phyloP scores from a whole-genome alignment of 2,329 filamentous ascomycete genomes.

The Colletotrichum spaethianum region DNA sequence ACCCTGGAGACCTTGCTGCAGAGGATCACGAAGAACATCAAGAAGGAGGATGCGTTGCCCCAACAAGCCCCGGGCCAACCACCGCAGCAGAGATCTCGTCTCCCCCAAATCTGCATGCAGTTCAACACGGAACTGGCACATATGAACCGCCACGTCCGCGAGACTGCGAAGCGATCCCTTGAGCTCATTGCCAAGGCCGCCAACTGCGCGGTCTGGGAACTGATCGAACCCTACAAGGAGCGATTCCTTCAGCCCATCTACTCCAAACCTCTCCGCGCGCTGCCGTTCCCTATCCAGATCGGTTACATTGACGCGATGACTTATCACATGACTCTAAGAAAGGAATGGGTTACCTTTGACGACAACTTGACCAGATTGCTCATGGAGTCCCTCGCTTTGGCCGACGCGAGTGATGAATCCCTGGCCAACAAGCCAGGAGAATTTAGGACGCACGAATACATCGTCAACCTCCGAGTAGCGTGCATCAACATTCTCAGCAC shows the following conservation, averaged over 20 bases:
- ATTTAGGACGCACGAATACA: conserved; percentile 94
- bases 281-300: conserved; percentile 96
- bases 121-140: conserved; percentile 92
- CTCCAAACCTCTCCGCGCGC: conserved; percentile 90
- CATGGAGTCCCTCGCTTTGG: conserved; percentile 92
- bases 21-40: conserved; percentile 82
- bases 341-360: conserved; percentile 91
- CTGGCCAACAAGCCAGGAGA: conserved; percentile 93
- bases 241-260: conserved; percentile 92
- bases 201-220: conserved; percentile 85
- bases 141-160: conserved; percentile 95
- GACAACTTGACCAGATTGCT: conserved; percentile 91
- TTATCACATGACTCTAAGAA: conserved; percentile 91
- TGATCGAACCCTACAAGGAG: conserved; percentile 92
- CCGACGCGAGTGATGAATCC: conserved; percentile 94
- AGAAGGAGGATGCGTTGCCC: conserved; percentile 80
- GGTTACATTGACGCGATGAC: conserved; percentile 98
- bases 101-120: conserved; percentile 84
- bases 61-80: conserved; percentile 52
- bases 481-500: conserved; percentile 95
- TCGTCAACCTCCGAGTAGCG: conserved; percentile 90
- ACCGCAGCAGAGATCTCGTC: conserved; percentile 68
- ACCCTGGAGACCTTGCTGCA: conserved; percentile 85
- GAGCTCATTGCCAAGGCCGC: conserved; percentile 85
- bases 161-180: conserved; percentile 86